These are phyloP conservation scores for Mallotus japonicus DNA, from an alignment of 441 rosid genomes.

Conservation along the genomic window DNA sequence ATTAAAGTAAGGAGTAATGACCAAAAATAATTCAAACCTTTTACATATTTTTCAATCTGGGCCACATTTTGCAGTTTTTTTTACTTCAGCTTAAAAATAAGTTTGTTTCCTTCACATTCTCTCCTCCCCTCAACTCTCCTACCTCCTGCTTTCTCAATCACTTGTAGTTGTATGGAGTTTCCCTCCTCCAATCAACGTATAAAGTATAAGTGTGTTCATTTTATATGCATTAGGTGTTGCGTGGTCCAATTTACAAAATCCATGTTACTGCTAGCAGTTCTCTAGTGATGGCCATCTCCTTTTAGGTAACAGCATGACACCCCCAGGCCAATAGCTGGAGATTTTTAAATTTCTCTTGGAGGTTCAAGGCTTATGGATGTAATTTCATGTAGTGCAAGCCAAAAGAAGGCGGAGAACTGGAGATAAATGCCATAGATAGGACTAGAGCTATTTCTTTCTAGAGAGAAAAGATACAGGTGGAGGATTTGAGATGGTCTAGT, in stretches of 20 bases:
- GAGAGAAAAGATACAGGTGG: not conserved
- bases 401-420: not conserved
- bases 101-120: too few relatives aligned
- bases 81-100: too few relatives aligned
- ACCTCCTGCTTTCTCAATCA: too few relatives aligned
- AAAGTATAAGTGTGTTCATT: too few relatives aligned
- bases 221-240: too few relatives aligned
- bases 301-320: not conserved
- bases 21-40: too few relatives aligned
- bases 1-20: not conserved
- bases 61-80: too few relatives aligned
- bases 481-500: not conserved
- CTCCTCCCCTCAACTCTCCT: too few relatives aligned
- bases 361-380: not conserved
- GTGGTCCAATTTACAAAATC: too few relatives aligned
- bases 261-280: not conserved
- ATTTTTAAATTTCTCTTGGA: not conserved
- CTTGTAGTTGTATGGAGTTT: too few relatives aligned
- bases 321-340: not conserved
- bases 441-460: not conserved
- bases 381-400: not conserved
- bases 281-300: not conserved
- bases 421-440: not conserved
- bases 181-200: too few relatives aligned
- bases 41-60: too few relatives aligned